A percentile compares a stretch with the other conserved stretches of the same genome.
Evolutionary conservation across 352 stramenopile species (phyloP).

Genomic region (Globisporangium polare): DNA sequence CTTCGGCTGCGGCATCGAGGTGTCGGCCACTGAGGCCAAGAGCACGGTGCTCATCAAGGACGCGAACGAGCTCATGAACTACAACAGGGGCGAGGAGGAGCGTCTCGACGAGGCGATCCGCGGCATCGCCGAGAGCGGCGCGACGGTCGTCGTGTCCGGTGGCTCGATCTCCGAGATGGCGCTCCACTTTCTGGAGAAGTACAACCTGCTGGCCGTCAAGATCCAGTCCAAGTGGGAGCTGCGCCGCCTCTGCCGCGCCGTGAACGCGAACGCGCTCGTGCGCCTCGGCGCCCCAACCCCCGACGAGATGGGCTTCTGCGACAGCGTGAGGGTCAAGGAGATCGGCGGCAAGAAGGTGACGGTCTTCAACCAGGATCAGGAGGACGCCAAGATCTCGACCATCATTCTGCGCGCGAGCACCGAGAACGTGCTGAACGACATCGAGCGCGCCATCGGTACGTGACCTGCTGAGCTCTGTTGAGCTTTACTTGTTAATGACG

Average conservation of each 20-base stretch:
- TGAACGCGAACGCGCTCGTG: conserved; percentile 96
- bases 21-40: conserved; percentile 97
- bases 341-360: conserved; percentile 96
- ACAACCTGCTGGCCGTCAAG: conserved; percentile 96
- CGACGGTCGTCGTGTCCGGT: conserved; percentile 95
- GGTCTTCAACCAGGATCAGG: conserved; percentile 93
- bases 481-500: neutral
- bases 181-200: conserved; percentile 98
- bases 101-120: conserved; percentile 98
- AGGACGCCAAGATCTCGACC: conserved; percentile 95
- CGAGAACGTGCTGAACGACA: conserved; percentile 97
- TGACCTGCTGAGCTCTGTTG: neutral
- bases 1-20: conserved; percentile 97
- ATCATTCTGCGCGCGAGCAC: conserved; percentile 94
- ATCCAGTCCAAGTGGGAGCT: conserved; percentile 99
- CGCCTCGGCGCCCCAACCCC: conserved; percentile 95
- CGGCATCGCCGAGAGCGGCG: conserved; percentile 94
- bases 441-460: conserved; percentile 93
- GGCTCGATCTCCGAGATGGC: conserved; percentile 99
- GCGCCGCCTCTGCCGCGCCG: conserved; percentile 94
- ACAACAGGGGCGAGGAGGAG: conserved; percentile 99
- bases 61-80: conserved; percentile 99
- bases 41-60: conserved; percentile 99
- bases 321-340: conserved; percentile 92
- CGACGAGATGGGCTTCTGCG: conserved; percentile 97